These are phyloP conservation scores for Violaceomyces palustris DNA, from an alignment of 1,284 basidiomycete genomes.

Conservation along the genomic window DNA sequence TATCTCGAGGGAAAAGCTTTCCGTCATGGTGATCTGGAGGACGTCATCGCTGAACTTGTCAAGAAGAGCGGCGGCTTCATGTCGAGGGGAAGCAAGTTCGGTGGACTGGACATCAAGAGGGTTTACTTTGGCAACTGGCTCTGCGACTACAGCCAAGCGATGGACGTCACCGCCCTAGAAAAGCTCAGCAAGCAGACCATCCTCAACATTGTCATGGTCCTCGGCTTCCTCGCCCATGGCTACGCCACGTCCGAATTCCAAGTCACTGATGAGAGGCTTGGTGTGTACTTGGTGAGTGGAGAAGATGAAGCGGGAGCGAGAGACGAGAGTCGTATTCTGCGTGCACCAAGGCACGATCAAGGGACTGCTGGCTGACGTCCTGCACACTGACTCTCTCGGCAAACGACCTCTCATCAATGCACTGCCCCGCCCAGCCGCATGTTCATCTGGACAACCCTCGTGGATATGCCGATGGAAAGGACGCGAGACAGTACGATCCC, in stretches of 20 bases:
- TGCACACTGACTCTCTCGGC: too few species aligned
- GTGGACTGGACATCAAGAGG: conserved; percentile 47
- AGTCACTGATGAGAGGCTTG: conserved; percentile 79
- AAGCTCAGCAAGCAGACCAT: conserved; percentile 63
- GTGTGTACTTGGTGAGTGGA: conserved; percentile 79
- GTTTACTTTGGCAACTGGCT: conserved; percentile 50
- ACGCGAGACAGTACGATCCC: conserved; percentile 66
- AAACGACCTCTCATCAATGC: too few species aligned
- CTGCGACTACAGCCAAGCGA: conserved; percentile 45
- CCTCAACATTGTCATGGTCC: conserved; percentile 73
- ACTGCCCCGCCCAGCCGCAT: conserved; percentile 56
- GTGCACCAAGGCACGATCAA: too few species aligned
- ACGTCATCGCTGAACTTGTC: conserved; percentile 36
- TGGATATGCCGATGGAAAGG: conserved; percentile 68
- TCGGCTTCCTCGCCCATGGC: conserved; percentile 58
- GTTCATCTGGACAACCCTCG: conserved; percentile 67
- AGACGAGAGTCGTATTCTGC: too few species aligned
- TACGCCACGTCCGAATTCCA: conserved; percentile 67
- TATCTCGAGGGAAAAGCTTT: conserved; percentile 44
- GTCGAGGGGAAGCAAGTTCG: conserved; percentile 39
- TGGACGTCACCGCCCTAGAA: conserved; percentile 61
- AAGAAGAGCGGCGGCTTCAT: conserved; percentile 39
- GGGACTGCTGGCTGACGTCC: too few species aligned
- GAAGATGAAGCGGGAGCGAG: too few species aligned
- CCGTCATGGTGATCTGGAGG: conserved; percentile 44